Conservation (phyloP, 306 rosid genomes). For the Lathyrus oleraceus region DNA sequence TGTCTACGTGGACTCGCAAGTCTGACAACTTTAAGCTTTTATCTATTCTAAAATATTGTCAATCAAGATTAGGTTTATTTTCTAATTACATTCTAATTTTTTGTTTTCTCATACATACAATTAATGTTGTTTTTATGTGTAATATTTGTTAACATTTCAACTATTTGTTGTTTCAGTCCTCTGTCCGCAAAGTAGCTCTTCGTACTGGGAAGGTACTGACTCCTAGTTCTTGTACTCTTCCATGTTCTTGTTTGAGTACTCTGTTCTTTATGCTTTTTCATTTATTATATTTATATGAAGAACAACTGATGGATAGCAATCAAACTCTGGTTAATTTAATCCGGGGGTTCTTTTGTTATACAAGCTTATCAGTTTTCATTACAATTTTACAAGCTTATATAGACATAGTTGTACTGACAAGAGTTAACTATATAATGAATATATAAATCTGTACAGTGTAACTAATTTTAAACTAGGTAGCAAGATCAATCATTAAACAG, state of each 20-base stretch:
- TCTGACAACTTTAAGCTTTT: neutral
- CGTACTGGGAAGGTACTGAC: conserved; percentile 74
- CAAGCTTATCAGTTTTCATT: too few relatives aligned
- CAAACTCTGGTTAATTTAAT: neutral
- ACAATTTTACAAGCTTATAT: too few relatives aligned
- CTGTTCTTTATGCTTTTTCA: neutral
- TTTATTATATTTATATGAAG: neutral
- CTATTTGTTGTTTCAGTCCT: conserved; percentile 65
- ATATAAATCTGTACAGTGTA: too few relatives aligned
- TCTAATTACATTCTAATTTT: conserved; percentile 10
- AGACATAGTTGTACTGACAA: too few relatives aligned
- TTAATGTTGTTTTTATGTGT: conserved; percentile 8
- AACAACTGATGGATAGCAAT: neutral
- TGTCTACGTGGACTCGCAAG: too few relatives aligned
- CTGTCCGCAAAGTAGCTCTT: conserved; percentile 84
- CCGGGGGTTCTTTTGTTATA: too few relatives aligned
- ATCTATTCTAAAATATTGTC: neutral
- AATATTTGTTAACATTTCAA: conserved; percentile 22
- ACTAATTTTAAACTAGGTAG: too few relatives aligned
- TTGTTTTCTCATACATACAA: neutral
- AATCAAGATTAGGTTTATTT: conserved; percentile 14
- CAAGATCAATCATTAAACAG: too few relatives aligned
- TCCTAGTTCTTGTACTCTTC: conserved; percentile 31
- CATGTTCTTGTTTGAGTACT: neutral
- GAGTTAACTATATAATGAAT: too few relatives aligned